Conservation (phyloP, 1,139 yeast species). For the Saccharomycopsis crataegensis region DNA sequence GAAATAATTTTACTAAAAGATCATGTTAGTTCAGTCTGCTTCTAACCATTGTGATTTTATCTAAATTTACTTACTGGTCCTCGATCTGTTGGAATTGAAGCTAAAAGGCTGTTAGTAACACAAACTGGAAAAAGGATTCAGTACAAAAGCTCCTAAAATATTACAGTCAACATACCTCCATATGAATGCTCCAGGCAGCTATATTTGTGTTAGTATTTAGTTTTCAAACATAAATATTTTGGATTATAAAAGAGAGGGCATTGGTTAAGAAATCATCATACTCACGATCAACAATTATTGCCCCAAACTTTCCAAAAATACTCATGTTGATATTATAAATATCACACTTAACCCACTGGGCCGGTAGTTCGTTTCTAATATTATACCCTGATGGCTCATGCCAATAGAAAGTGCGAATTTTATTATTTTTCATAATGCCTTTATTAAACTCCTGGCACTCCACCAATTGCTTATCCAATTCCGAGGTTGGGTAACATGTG, state of each 20-base stretch:
- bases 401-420: conserved; percentile 46
- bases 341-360: conserved; percentile 88
- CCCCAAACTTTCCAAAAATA: conserved; percentile 76
- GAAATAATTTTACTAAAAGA: conserved; percentile 30
- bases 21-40: conserved; percentile 2
- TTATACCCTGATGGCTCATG: conserved; percentile 36
- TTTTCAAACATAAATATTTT: no score
- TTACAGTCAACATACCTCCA: conserved; percentile 34
- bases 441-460: conserved; percentile 26
- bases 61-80: background rate
- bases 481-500: conserved; percentile 43
- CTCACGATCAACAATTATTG: conserved; percentile 69
- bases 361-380: conserved; percentile 34
- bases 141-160: background rate
- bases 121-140: background rate
- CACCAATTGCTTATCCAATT: conserved; percentile 19
- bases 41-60: background rate
- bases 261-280: conserved; percentile 5
- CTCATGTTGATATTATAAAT: conserved; percentile 62
- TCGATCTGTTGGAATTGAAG: background rate
- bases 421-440: conserved; percentile 26
- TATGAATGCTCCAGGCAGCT: conserved; percentile 80
- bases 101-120: background rate
- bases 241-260: no score
- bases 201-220: conserved; percentile 1